Conservation (phyloP, 2,329 filamentous ascomycete genomes). For the Cadophora sp. region DNA sequence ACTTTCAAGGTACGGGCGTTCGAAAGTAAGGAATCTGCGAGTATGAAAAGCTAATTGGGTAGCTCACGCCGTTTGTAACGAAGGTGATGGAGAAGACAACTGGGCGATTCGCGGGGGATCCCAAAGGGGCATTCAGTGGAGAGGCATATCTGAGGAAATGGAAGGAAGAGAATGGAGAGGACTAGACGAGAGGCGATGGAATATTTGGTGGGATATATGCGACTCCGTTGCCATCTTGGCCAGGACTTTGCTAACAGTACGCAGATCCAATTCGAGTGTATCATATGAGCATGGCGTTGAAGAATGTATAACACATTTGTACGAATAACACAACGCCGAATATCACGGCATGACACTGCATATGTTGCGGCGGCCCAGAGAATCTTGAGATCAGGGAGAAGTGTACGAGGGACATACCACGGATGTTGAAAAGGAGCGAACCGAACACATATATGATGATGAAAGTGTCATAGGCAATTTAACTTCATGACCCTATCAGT, state of each 20-base stretch:
- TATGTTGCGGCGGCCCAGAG: neutral
- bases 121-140: constrained; percentile 66
- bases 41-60: constrained; percentile 12
- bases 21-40: neutral
- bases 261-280: constrained; percentile 21
- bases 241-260: neutral
- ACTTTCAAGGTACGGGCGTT: constrained; percentile 70
- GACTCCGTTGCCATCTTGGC: neutral
- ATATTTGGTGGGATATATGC: constrained; percentile 1
- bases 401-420: neutral
- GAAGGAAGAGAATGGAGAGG: constrained; percentile 69
- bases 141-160: constrained; percentile 67
- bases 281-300: constrained; percentile 28
- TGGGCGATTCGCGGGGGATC: constrained; percentile 59
- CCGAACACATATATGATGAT: too few relatives aligned
- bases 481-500: too few relatives aligned
- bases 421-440: neutral
- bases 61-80: constrained; percentile 84
- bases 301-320: constrained; percentile 30
- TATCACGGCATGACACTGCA: neutral
- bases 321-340: constrained; percentile 15
- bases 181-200: constrained; percentile 36
- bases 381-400: neutral
- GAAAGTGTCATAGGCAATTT: too few relatives aligned
- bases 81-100: constrained; percentile 59